A percentile compares a stretch with the other conserved stretches of the same genome.
phyloP scores from a whole-genome alignment of 306 rosid genomes.

The Canavalia gladiata region DNA sequence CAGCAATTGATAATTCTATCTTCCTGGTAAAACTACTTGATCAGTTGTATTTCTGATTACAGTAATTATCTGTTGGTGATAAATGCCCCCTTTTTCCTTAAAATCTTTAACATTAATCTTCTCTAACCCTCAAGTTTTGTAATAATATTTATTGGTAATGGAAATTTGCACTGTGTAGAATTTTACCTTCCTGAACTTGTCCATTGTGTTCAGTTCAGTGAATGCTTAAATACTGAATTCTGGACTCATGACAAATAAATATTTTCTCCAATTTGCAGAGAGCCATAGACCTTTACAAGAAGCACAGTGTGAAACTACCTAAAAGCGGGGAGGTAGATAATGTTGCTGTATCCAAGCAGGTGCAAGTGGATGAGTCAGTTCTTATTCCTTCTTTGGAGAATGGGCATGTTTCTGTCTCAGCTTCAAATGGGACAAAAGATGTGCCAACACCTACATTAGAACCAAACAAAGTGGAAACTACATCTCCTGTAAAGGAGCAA shows the following conservation, averaged over 20 bases:
- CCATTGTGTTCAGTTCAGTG: conserved; percentile 35
- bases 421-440: conserved; percentile 52
- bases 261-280: conserved; percentile 65
- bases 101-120: neutral
- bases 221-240: conserved; percentile 40
- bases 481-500: conserved; percentile 50
- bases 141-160: neutral
- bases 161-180: neutral
- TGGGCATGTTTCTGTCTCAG: conserved; percentile 54
- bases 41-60: conserved; percentile 28
- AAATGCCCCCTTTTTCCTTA: neutral
- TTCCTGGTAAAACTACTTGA: conserved; percentile 70
- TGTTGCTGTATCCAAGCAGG: conserved; percentile 54
- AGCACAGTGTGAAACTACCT: conserved; percentile 68
- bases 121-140: neutral
- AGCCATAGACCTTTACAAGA: conserved; percentile 83
- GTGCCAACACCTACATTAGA: conserved; percentile 47
- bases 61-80: neutral
- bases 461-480: conserved; percentile 47
- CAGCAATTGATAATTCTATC: conserved; percentile 64
- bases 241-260: conserved; percentile 42
- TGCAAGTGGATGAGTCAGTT: conserved; percentile 54
- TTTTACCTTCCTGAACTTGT: conserved; percentile 9
- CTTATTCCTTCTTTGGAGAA: conserved; percentile 51
- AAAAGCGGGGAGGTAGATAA: conserved; percentile 58